Percentiles rank a stretch among this genome's conserved stretches.
Conservation (phyloP, 805 yeast genomes). For the Komagataella pseudopastoris region DNA sequence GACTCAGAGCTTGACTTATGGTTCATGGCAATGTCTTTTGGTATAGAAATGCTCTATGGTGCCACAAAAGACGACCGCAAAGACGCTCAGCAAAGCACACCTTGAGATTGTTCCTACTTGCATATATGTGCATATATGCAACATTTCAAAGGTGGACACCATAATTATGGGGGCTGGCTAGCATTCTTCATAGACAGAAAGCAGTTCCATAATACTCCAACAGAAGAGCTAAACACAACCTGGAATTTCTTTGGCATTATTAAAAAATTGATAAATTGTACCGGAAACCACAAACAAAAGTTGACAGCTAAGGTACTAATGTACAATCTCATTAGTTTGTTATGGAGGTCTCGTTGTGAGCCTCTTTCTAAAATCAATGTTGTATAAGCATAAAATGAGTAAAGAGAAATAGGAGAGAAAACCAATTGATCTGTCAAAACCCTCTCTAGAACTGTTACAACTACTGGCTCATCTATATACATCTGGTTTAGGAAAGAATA, state of each 20-base stretch:
- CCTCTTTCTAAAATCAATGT: conserved; percentile 73
- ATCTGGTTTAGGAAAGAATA: conserved; percentile 66
- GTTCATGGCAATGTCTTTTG: background rate
- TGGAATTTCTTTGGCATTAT: conserved; percentile 61
- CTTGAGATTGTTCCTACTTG: background rate
- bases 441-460: conserved; percentile 73
- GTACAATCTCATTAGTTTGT: conserved; percentile 54
- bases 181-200: conserved; percentile 76
- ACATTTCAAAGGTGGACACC: background rate
- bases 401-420: conserved; percentile 77
- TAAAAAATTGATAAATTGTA: conserved; percentile 63
- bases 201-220: conserved; percentile 92
- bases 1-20: background rate
- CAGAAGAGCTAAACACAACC: conserved; percentile 78
- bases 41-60: background rate
- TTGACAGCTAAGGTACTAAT: conserved; percentile 54
- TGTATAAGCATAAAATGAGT: conserved; percentile 72
- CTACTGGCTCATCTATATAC: conserved; percentile 70
- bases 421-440: conserved; percentile 83
- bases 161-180: background rate
- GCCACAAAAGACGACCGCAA: background rate
- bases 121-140: background rate
- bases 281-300: conserved; percentile 72
- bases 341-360: conserved; percentile 44
- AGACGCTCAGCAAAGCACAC: background rate